A percentile compares a stretch with the other conserved stretches of the same genome.
Conservation (phyloP, 2,329 filamentous ascomycete species). For the Fusarium circinatum region DNA sequence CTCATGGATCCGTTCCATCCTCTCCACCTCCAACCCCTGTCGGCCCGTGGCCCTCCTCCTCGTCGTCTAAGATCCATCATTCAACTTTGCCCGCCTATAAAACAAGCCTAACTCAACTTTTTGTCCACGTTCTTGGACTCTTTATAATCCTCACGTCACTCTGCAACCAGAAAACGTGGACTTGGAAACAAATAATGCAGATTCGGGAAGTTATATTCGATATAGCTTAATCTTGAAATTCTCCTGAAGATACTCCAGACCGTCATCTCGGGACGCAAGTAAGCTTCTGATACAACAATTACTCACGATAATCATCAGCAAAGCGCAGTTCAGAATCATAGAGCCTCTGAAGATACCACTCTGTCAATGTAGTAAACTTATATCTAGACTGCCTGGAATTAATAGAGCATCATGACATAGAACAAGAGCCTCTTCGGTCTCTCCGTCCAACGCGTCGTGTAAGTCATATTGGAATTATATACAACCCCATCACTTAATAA, state of each 20-base stretch:
- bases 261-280: constrained; percentile 23
- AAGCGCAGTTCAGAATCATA: neutral
- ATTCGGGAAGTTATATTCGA: constrained; percentile 15
- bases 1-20: constrained; percentile 26
- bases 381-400: neutral
- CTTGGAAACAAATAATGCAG: neutral
- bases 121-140: constrained; percentile 71
- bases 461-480: constrained; percentile 1
- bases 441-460: constrained; percentile 15
- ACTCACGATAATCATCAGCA: constrained; percentile 5
- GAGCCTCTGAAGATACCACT: neutral
- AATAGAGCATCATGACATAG: constrained; percentile 28
- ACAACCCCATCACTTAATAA: neutral
- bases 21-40: constrained; percentile 31
- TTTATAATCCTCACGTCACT: constrained; percentile 61
- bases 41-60: constrained; percentile 32
- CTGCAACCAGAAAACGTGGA: constrained; percentile 48
- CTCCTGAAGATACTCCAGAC: constrained; percentile 20
- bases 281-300: constrained; percentile 18
- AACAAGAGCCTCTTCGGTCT: neutral
- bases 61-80: constrained; percentile 43
- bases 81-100: constrained; percentile 48
- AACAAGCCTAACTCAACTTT: constrained; percentile 43
- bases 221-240: constrained; percentile 10
- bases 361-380: neutral